Evolutionary conservation across 371 early-diverging fungal genomes (phyloP), one percentile per base, ranked within the genome.

Genomic region (Nosema muscidifuracis): DNA sequence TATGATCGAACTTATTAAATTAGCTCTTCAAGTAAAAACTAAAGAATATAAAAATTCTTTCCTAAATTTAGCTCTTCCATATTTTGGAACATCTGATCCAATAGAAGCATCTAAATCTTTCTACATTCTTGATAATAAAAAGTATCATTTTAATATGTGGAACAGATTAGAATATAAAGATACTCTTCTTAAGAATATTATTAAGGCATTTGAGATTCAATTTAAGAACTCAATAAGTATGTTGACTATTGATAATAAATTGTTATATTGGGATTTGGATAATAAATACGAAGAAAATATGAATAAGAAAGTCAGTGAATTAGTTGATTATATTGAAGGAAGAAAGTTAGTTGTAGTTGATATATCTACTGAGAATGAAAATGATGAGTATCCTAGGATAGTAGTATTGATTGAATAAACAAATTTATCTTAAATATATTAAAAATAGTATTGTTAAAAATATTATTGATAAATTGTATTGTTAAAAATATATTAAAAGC

Each of bases 21-120:
- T 76, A 63, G 31, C 36, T 26, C 18, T 67, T 1, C 34, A 33
- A 28, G 61, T 38, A 28, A 43, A 67, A 13, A 43, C 50, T 28
- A 51, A 16, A 24, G 90, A 92, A 74, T 95, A 88, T 87, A 96
- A 93, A 88, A 99, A 99, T 83, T 94, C 93, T 1, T 99, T 97
- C 80, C 86, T 97, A 70, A 96, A 96, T 83, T 82, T 99, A 75
- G 96, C 97, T 0, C 83, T 96, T 63, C 97, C 99, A n/a, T 93
- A 96, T 88, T 89, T 95, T 86, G 94, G 90, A 18, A 92, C 93
- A 84, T 94, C 95, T 18, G 98, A 97, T 75, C 97, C 97, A 6
- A 91, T 97, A 77, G 88, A 89, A 12, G 91, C 92, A 2, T 89
- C 87, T 20, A 77, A 78, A 65, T 30, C 65, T 0, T 43, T 20